Conservation (phyloP, 2,329 filamentous ascomycete genomes). For the Phaeosphaeria sp. region DNA sequence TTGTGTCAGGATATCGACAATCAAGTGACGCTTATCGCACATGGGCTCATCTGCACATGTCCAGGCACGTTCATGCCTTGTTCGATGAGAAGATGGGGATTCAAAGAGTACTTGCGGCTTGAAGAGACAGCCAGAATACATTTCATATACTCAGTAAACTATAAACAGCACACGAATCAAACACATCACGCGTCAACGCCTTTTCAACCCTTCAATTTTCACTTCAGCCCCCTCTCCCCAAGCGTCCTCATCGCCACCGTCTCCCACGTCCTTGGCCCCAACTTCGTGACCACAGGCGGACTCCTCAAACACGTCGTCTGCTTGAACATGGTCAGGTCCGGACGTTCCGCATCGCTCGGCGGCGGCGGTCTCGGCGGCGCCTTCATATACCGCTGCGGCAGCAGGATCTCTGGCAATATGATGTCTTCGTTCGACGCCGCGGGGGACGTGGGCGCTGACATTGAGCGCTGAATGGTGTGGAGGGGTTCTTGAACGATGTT, state of each 20-base stretch:
- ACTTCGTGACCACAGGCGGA: conserved; percentile 13
- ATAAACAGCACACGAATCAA: background rate
- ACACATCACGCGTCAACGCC: background rate
- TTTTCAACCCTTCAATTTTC: background rate
- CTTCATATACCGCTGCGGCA: conserved; percentile 9
- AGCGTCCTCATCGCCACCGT: background rate
- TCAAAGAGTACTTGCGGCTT: too few relatives aligned
- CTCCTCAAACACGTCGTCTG: conserved; percentile 10
- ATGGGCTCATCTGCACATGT: background rate
- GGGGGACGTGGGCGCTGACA: conserved; percentile 18
- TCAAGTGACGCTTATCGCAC: background rate
- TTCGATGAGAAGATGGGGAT: background rate
- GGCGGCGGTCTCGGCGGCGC: conserved; percentile 26
- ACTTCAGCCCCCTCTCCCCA: conserved; percentile 1
- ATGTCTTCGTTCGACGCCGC: conserved; percentile 5
- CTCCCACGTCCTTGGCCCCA: conserved; percentile 2
- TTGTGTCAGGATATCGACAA: too few relatives aligned
- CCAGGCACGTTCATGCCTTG: background rate
- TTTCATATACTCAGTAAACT: background rate
- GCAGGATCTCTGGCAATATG: conserved; percentile 19
- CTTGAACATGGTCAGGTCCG: conserved; percentile 28
- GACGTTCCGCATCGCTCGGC: conserved; percentile 26
- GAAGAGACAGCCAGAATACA: background rate
- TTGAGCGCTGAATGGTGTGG: conserved; percentile 23
- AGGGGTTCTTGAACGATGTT: conserved; percentile 17